Conservation (phyloP, 306 rosid species). For the Quercus parvula region DNA sequence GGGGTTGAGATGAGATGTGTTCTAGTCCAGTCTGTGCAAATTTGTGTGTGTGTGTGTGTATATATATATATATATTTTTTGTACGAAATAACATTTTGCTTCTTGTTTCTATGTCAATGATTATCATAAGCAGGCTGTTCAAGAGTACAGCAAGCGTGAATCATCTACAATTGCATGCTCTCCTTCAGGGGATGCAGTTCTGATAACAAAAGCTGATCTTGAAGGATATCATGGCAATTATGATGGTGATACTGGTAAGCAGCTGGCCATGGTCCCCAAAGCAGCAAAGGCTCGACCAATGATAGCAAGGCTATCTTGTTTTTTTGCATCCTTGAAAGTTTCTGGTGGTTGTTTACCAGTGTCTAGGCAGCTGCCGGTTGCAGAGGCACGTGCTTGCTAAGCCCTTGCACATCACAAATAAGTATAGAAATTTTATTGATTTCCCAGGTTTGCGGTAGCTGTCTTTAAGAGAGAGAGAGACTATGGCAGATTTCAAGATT, state of each 20-base stretch:
- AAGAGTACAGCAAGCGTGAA: slow-evolving; percentile 49
- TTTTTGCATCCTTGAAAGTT: slow-evolving; percentile 77
- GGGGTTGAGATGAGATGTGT: neutral
- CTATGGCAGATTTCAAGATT: slow-evolving; percentile 27
- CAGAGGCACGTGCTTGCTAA: slow-evolving; percentile 93
- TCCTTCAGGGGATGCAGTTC: slow-evolving; percentile 81
- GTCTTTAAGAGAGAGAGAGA: slow-evolving; percentile 48
- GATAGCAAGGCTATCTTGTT: slow-evolving; percentile 82
- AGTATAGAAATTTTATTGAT: slow-evolving; percentile 23
- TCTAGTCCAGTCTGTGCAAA: neutral
- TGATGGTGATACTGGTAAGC: slow-evolving; percentile 38
- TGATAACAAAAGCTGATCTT: slow-evolving; percentile 88
- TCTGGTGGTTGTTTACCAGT: slow-evolving; percentile 50
- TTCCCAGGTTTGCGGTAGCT: slow-evolving; percentile 35
- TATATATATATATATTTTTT: neutral
- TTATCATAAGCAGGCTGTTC: slow-evolving; percentile 70
- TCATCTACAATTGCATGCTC: slow-evolving; percentile 44
- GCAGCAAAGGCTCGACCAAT: slow-evolving; percentile 59
- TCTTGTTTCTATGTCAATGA: neutral
- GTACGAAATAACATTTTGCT: neutral
- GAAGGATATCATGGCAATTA: slow-evolving; percentile 74
- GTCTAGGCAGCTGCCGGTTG: slow-evolving; percentile 64
- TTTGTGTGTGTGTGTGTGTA: accelerated
- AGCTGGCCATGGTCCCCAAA: slow-evolving; percentile 56
- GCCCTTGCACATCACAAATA: slow-evolving; percentile 22